These are phyloP conservation scores for Terana coerulea DNA, from an alignment of 768 basidiomycete species.

Conservation along the genomic window DNA sequence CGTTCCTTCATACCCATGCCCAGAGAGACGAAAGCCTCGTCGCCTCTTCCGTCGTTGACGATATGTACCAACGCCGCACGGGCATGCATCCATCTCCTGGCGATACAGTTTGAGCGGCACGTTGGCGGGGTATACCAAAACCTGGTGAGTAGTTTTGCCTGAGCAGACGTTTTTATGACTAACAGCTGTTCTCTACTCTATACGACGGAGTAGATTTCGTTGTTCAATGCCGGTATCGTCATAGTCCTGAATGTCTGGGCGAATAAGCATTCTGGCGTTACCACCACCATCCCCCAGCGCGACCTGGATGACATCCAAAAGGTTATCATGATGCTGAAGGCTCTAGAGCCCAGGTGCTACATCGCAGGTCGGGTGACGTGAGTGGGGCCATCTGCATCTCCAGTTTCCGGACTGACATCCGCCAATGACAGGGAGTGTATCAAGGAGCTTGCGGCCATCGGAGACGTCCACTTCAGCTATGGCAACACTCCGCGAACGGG, in stretches of 20 bases:
- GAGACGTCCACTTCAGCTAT: slow-evolving; percentile 34
- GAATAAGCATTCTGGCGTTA: slow-evolving; percentile 27
- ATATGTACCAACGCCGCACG: slow-evolving; percentile 48
- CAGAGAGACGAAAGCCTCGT: slow-evolving; percentile 40
- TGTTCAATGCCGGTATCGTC: slow-evolving; percentile 37
- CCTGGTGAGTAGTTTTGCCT: neutral
- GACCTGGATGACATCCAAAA: slow-evolving; percentile 38
- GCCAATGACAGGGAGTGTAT: neutral
- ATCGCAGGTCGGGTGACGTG: neutral
- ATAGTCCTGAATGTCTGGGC: slow-evolving; percentile 43
- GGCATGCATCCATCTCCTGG: slow-evolving; percentile 40
- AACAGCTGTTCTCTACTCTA: neutral
- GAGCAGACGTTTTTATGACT: no score
- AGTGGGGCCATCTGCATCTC: neutral
- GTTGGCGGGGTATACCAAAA: slow-evolving; percentile 5
- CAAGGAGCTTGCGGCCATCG: neutral
- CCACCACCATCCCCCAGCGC: slow-evolving; percentile 23
- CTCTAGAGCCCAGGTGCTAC: slow-evolving; percentile 22
- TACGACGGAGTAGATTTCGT: slow-evolving; percentile 21
- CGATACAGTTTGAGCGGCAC: slow-evolving; percentile 27
- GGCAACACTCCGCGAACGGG: no score
- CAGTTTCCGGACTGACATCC: no score
- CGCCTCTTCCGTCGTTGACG: slow-evolving; percentile 42
- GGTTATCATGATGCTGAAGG: slow-evolving; percentile 34
- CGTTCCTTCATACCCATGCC: slow-evolving; percentile 74